Percentiles rank a stretch among this genome's conserved stretches.
Conservation (phyloP, 2,329 filamentous ascomycete genomes). For the Fusarium falciforme region DNA sequence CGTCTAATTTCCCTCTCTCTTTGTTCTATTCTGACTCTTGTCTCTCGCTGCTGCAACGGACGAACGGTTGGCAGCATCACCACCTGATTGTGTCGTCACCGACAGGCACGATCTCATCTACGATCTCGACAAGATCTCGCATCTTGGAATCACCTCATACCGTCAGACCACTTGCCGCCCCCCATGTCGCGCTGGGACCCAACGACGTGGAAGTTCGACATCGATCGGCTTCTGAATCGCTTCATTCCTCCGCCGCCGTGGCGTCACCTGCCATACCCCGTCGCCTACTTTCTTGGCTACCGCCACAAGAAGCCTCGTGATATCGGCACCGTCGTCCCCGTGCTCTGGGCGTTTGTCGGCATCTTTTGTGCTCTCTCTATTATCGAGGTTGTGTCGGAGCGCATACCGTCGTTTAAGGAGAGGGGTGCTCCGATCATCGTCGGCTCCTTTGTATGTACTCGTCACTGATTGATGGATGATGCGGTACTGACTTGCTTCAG, state of each 20-base stretch:
- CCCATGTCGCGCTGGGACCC: conserved; percentile 33
- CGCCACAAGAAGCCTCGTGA: conserved; percentile 54
- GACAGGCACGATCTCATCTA: not conserved
- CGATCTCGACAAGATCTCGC: not conserved
- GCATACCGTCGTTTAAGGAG: conserved; percentile 64
- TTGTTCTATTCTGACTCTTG: not conserved
- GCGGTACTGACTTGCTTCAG: conserved; percentile 51
- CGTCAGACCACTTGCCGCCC: not conserved
- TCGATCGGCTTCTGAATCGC: conserved; percentile 81
- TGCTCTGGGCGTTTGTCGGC: conserved; percentile 74
- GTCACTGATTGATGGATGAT: not conserved
- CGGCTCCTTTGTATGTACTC: conserved; percentile 73
- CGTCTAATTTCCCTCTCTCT: not conserved
- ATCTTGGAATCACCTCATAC: not conserved
- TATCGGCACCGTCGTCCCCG: conserved; percentile 68
- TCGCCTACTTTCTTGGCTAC: conserved; percentile 78
- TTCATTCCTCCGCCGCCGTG: conserved; percentile 75
- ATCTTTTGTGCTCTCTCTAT: conserved; percentile 70
- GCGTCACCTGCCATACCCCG: conserved; percentile 69
- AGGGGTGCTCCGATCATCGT: conserved; percentile 71
- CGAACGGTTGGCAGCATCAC: not conserved
- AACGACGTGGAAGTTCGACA: conserved; percentile 70
- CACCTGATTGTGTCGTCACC: not conserved
- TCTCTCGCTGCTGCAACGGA: not conserved
- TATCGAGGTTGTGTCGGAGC: conserved; percentile 67